Percentiles rank a stretch among this genome's conserved stretches.
These are phyloP conservation scores for Paratinospora sagittata DNA, from an alignment of 164 flowering plant genomes.

Conservation along the genomic window DNA sequence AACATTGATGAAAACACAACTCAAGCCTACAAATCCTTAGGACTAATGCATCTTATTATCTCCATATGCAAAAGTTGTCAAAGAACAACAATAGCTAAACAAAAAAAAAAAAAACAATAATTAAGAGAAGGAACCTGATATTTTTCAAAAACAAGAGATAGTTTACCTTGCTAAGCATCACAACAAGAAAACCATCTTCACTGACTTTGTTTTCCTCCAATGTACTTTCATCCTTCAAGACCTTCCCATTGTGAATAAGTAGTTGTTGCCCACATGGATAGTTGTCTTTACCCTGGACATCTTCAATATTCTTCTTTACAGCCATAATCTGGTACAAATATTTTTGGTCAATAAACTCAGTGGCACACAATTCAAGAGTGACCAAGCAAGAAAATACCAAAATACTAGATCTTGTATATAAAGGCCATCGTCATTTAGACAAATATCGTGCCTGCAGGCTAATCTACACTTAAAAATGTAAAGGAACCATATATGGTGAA, in stretches of 20 bases:
- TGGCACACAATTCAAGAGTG: not conserved
- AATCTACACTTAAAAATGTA: too few species aligned
- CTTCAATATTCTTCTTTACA: conserved; percentile 91
- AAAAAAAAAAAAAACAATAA: not conserved
- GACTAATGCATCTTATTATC: too few species aligned
- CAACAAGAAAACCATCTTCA: conserved; percentile 97
- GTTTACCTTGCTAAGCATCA: conserved; percentile 94
- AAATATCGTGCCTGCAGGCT: too few species aligned
- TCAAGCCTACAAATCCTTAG: too few species aligned
- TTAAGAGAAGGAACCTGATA: not conserved
- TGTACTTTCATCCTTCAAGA: conserved; percentile 94
- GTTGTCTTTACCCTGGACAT: conserved; percentile 83
- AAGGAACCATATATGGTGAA: too few species aligned
- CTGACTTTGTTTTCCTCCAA: conserved; percentile 82
- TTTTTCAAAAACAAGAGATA: not conserved
- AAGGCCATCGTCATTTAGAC: too few species aligned
- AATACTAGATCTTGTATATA: too few species aligned
- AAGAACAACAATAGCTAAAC: not conserved
- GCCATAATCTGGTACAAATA: conserved; percentile 62
- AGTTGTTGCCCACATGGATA: conserved; percentile 97
- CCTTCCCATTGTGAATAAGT: conserved; percentile 93
- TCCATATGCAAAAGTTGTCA: too few species aligned
- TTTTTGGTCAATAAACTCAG: not conserved
- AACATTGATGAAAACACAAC: too few species aligned
- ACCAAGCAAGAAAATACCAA: not conserved